Base-by-base conservation (phyloP, 73 alveolate genomes). In the Stentor coeruleus region DNA sequence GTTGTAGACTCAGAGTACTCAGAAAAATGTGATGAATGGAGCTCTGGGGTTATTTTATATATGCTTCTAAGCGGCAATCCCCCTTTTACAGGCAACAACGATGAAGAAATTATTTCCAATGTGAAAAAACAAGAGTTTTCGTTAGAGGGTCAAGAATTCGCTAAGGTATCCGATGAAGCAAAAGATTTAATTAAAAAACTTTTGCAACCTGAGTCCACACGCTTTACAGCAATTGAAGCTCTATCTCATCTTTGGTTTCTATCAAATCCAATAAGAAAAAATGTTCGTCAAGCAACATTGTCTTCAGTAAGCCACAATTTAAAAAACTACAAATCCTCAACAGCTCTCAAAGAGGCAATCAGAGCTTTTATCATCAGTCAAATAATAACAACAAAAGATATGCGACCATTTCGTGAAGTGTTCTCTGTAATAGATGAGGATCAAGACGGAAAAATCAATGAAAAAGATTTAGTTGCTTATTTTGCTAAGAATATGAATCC, bases 51-150 rank as follows among this genome's bases (percentile, higher is more conserved):
- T 3, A 93, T 93, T 31, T 76, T 93, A 57, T 93, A 89, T 86
- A 94, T 91, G 76, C 85, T 93, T 82, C 75, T 93, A 20, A 87
- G 90, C 6, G 98, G 98, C 3, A 90, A 91, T 84, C 91, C 98
- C 3, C 98, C 98, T 3, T 93, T 93, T 92, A 87, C 87, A 74
- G 89, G 95, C 6, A 82, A 82, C 72, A 49, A 49, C 20, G 87
- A 88, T 33, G 87, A 88, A 38, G 92, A 85, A 59, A 86, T 85
- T n/a, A 59, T 84, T 33, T 55, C 83, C 39, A 77, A 6, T 20
- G 76, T 87, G 0, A 39, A 74, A 39, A 49, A 49, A 49, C 66
- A 49, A 49, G 66, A 49, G 66, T 49, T 49, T 49, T 26, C 26
- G 0, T 26, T 39, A 26, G 72, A 75, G 11, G 6, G 41, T 20